Percentiles rank a stretch among this genome's conserved stretches.
Evolutionary conservation across 768 basidiomycete genomes (phyloP).

Genomic region (Boletus vermiculosoides): DNA sequence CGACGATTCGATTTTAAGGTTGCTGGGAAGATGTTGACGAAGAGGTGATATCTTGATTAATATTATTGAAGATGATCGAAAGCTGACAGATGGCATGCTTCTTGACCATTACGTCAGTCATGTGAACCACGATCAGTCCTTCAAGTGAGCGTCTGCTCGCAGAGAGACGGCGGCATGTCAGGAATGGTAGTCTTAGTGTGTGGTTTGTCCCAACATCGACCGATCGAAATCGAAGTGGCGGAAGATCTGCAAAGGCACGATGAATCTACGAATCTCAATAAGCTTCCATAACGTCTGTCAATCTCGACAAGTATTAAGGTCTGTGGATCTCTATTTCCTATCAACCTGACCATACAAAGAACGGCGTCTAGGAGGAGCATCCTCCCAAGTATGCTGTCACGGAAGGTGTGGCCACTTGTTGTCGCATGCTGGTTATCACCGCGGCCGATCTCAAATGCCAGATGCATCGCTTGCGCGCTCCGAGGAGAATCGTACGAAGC

Average conservation of each 20-base stretch:
- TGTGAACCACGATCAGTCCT: neutral
- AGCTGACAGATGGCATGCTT: slow-evolving; percentile 10
- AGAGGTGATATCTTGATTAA: slow-evolving; percentile 19
- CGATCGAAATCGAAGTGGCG: slow-evolving; percentile 19
- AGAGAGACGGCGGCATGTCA: slow-evolving; percentile 1
- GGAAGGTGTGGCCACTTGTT: neutral
- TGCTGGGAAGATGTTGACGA: neutral
- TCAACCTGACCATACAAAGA: slow-evolving; percentile 3
- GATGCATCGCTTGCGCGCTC: slow-evolving; percentile 11
- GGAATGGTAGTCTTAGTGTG: neutral
- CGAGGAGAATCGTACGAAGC: slow-evolving; percentile 25
- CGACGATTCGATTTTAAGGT: slow-evolving; percentile 23
- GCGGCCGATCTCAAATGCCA: slow-evolving; percentile 22
- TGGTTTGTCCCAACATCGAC: neutral
- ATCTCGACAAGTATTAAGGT: slow-evolving; percentile 19
- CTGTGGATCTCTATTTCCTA: slow-evolving; percentile 16
- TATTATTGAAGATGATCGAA: slow-evolving; percentile 14
- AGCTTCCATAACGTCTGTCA: slow-evolving; percentile 18
- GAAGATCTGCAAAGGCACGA: slow-evolving; percentile 23
- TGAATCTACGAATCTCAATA: slow-evolving; percentile 18
- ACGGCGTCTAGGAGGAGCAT: slow-evolving; percentile 14
- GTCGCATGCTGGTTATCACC: slow-evolving; percentile 18
- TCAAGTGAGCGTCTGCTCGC: neutral
- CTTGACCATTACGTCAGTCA: slow-evolving; percentile 7
- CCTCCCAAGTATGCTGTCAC: slow-evolving; percentile 4